Conservation (phyloP, 2,329 filamentous ascomycete genomes). For the Gaeumannomyces sp. region DNA sequence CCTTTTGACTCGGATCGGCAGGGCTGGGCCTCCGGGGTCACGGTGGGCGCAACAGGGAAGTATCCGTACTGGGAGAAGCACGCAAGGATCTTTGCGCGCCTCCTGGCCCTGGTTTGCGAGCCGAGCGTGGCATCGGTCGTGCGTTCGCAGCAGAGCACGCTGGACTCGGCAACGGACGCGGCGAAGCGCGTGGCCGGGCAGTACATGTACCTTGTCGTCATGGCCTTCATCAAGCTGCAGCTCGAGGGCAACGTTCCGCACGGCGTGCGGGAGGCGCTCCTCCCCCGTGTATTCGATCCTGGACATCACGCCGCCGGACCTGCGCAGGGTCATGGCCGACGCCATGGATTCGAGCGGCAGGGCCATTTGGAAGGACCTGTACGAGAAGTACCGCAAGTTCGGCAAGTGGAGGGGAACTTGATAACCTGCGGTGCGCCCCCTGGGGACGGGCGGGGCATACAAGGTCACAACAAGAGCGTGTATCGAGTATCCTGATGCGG, state of each 20-base stretch:
- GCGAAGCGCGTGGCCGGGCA: constrained; percentile 56
- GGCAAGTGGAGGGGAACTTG: constrained; percentile 58
- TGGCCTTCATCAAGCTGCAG: constrained; percentile 55
- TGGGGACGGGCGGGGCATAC: background rate
- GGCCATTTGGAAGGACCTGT: constrained; percentile 53
- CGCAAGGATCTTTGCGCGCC: constrained; percentile 36
- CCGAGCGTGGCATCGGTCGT: constrained; percentile 51
- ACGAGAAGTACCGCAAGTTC: constrained; percentile 54
- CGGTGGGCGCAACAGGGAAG: constrained; percentile 26
- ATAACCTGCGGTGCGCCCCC: constrained; percentile 6
- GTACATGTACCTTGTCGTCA: constrained; percentile 55
- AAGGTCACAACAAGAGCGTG: background rate
- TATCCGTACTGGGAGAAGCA: constrained; percentile 32
- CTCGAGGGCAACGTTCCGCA: constrained; percentile 46
- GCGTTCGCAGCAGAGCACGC: constrained; percentile 33
- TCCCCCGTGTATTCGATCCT: constrained; percentile 52
- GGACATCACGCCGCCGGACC: constrained; percentile 49
- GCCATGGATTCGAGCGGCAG: constrained; percentile 53
- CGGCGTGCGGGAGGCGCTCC: constrained; percentile 47
- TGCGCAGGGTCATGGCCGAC: constrained; percentile 52
- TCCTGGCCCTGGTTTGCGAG: constrained; percentile 36
- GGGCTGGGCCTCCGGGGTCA: constrained; percentile 19
- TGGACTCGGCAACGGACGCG: constrained; percentile 55
- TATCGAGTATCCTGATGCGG: background rate
- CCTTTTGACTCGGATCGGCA: constrained; percentile 20